Evolutionary conservation across 352 stramenopile genomes (phyloP).

Genomic region (Globisporangium orthogonon): DNA sequence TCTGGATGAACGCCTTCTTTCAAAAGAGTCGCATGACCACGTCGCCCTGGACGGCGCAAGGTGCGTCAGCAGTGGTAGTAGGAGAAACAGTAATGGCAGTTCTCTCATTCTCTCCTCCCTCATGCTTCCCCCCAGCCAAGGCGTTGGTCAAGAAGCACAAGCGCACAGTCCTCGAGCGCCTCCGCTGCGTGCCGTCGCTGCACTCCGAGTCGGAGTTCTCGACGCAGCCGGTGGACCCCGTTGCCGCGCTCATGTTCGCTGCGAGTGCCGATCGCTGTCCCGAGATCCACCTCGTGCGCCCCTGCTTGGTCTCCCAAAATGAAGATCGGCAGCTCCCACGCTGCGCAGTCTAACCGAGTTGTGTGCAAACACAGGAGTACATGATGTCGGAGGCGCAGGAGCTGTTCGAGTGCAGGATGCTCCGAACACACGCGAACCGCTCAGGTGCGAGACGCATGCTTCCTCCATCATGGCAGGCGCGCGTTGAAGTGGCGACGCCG

Average conservation of each 20-base stretch:
- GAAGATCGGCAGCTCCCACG: too few species aligned
- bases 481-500: too few species aligned
- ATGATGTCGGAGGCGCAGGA: slow-evolving; percentile 50
- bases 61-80: slow-evolving; percentile 9
- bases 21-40: slow-evolving; percentile 74
- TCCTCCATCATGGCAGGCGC: too few species aligned
- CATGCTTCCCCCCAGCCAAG: slow-evolving; percentile 23
- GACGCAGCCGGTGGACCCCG: slow-evolving; percentile 43
- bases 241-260: slow-evolving; percentile 60
- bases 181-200: slow-evolving; percentile 24
- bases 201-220: slow-evolving; percentile 47
- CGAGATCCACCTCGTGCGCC: slow-evolving; percentile 44
- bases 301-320: too few species aligned
- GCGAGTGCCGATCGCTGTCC: slow-evolving; percentile 52
- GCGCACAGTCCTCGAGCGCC: slow-evolving; percentile 27
- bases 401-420: slow-evolving; percentile 33
- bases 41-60: slow-evolving; percentile 44
- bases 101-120: too few species aligned
- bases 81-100: too few species aligned
- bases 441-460: slow-evolving; percentile 22
- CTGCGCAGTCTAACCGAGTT: neutral
- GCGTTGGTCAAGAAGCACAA: slow-evolving; percentile 45
- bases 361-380: slow-evolving; percentile 28
- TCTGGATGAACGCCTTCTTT: slow-evolving; percentile 82
- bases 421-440: slow-evolving; percentile 39